phyloP scores from a whole-genome alignment of 108 stramenopile species.

The Fragilaria radians region DNA sequence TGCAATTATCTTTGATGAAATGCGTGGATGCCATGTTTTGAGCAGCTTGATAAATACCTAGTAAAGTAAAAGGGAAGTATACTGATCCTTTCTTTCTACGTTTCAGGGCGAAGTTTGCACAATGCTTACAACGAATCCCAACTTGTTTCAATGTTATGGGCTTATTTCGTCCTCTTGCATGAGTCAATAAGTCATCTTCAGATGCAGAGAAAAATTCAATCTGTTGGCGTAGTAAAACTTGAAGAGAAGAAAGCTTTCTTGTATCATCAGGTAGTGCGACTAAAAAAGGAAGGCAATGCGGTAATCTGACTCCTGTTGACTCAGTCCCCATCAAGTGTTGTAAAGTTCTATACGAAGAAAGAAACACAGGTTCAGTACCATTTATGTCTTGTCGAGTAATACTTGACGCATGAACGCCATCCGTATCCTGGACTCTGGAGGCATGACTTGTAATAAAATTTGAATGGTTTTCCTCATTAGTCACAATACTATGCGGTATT shows the following conservation, averaged over 20 bases:
- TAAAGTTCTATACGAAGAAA: too few species aligned
- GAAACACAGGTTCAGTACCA: too few species aligned
- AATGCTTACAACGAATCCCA: constrained; percentile 72
- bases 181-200: constrained; percentile 13
- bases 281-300: constrained; percentile 5
- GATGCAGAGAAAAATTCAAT: constrained; percentile 30
- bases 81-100: constrained; percentile 57
- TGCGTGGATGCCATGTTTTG: constrained; percentile 51
- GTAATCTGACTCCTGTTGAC: background rate
- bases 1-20: constrained; percentile 9
- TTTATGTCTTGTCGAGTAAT: too few species aligned
- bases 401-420: too few species aligned
- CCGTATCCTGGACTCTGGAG: too few species aligned
- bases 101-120: constrained; percentile 41
- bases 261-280: constrained; percentile 20
- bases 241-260: constrained; percentile 17
- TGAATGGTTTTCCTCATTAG: too few species aligned
- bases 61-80: constrained; percentile 61
- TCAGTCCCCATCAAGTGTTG: too few species aligned
- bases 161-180: constrained; percentile 40
- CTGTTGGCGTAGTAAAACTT: constrained; percentile 26
- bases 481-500: too few species aligned
- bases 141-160: constrained; percentile 45
- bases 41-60: constrained; percentile 72
- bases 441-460: too few species aligned